A percentile compares a stretch with the other conserved stretches of the same genome.
Conservation (phyloP, 2,329 filamentous ascomycete species). For the Geosmithia putterillii region DNA sequence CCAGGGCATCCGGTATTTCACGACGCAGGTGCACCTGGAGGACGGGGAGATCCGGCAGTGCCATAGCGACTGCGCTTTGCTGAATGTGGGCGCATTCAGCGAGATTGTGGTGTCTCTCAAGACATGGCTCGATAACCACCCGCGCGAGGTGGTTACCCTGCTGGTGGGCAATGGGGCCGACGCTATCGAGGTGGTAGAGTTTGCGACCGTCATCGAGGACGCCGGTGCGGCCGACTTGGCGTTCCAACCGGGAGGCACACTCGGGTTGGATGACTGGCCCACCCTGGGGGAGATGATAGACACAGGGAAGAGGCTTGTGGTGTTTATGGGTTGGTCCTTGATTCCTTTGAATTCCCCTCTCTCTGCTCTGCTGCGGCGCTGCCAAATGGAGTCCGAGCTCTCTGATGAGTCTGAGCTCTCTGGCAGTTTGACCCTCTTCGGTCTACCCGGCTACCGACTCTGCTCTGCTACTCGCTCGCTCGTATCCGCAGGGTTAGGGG, state of each 20-base stretch:
- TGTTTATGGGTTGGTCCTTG: constrained; percentile 45
- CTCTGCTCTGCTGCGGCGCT: too few species aligned
- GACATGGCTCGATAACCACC: constrained; percentile 42
- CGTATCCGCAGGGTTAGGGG: too few species aligned
- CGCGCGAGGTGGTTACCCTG: constrained; percentile 45
- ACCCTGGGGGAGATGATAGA: constrained; percentile 53
- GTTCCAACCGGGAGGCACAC: constrained; percentile 30
- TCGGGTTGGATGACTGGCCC: constrained; percentile 43
- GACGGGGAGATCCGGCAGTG: constrained; percentile 40
- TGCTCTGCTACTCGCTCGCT: too few species aligned
- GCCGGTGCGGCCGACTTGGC: constrained; percentile 44
- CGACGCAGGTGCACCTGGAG: constrained; percentile 44
- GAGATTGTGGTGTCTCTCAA: constrained; percentile 40
- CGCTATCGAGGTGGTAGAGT: constrained; percentile 33
- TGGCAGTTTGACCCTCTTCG: too few species aligned
- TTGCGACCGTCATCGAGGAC: constrained; percentile 34
- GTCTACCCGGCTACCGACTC: too few species aligned
- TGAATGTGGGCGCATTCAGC: constrained; percentile 42
- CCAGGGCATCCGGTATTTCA: constrained; percentile 46
- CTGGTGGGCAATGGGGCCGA: constrained; percentile 45
- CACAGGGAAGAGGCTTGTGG: constrained; percentile 45
- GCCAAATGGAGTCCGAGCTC: too few species aligned
- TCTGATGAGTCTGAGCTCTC: too few species aligned
- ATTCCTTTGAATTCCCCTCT: background rate
- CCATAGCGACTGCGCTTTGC: constrained; percentile 44